Base-by-base conservation (phyloP, 1,284 basidiomycete genomes). In the Sanguinoderma infundibulare region DNA sequence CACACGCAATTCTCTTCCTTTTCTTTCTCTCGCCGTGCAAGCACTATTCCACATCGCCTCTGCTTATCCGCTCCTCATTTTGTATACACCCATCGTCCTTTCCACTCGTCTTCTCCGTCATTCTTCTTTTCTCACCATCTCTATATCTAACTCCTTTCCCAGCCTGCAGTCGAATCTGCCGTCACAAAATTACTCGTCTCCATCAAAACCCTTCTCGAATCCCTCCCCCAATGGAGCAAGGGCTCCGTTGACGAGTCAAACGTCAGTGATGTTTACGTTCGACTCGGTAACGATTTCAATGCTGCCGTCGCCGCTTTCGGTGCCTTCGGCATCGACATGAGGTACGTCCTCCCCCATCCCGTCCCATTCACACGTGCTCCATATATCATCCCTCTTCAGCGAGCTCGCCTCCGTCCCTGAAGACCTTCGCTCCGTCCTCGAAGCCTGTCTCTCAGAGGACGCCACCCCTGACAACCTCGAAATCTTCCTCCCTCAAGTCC, bases 281-380 rank as follows among this genome's bases (percentile, higher is more conserved):
- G 91, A 51, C 83, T 99, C 20, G 97, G 97, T 22, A 98, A 99
- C 76, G 96, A 98, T 72, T 98, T 99, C 81, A 98, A 98, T 74
- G 87, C 89, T 20, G 96, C 96, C 28, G 94, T 96, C 39, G 85
- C 90, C 55, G 95, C 96, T 1, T 99, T 99, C 75, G 84, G 85
- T 10, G 81, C 85, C 24, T 95, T 91, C 67, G 89, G 91, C 57
- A 98, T 99, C 68, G 88, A 93, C 65, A 98, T 98, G 91, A 83
- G 83, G 96, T 97, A 28, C 44, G 40, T 51, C 7, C 36, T 57
- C 55, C 30, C 52, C n/a, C 36, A 32, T 22, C 15, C 14, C 60
- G n/a, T 46, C 32, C 61, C 40, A 50, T 15, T 53, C 22, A 59
- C 49, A 39, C 57, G 32, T 59, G 46, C 46, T n/a, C n/a, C 5